Evolutionary conservation across 768 basidiomycete species (phyloP).

Genomic region (Glaciozyma martinii): DNA sequence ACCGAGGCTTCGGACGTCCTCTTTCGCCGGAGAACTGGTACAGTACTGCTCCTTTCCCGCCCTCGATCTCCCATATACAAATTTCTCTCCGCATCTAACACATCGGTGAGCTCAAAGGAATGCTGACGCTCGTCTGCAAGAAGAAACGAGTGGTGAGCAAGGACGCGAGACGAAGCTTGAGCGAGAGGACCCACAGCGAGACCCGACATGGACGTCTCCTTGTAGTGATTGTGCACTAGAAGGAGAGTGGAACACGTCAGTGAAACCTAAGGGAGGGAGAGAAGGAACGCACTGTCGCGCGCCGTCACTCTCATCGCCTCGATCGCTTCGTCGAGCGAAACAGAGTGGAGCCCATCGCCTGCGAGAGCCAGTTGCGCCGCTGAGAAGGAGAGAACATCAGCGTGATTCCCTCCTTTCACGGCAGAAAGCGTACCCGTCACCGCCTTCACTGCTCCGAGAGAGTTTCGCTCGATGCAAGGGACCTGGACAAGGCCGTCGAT

Average conservation of each 20-base stretch:
- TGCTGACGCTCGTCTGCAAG: constrained; percentile 51
- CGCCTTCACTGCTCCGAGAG: constrained; percentile 34
- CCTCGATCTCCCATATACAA: background rate
- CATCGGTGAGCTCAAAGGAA: constrained; percentile 74
- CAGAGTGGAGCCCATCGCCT: constrained; percentile 69
- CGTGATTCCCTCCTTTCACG: background rate
- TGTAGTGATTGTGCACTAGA: constrained; percentile 91
- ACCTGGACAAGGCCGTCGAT: constrained; percentile 76
- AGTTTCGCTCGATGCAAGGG: constrained; percentile 74
- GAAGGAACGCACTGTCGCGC: background rate
- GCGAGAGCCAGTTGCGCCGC: constrained; percentile 89
- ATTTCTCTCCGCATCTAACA: constrained; percentile 44
- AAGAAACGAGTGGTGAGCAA: background rate
- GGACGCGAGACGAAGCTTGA: background rate
- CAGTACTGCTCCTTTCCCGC: too few relatives aligned
- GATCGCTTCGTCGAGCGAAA: constrained; percentile 87
- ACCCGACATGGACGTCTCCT: constrained; percentile 83
- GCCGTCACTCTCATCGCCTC: constrained; percentile 41
- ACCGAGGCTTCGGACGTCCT: too few relatives aligned
- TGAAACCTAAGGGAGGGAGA: background rate
- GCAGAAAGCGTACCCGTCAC: constrained; percentile 1
- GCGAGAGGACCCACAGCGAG: constrained; percentile 30
- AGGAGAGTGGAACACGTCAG: background rate
- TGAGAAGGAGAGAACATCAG: constrained; percentile 49
- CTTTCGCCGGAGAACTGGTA: too few relatives aligned